These are phyloP conservation scores for Fusarium euwallaceae DNA, from an alignment of 2,329 filamentous ascomycete genomes.

Conservation along the genomic window DNA sequence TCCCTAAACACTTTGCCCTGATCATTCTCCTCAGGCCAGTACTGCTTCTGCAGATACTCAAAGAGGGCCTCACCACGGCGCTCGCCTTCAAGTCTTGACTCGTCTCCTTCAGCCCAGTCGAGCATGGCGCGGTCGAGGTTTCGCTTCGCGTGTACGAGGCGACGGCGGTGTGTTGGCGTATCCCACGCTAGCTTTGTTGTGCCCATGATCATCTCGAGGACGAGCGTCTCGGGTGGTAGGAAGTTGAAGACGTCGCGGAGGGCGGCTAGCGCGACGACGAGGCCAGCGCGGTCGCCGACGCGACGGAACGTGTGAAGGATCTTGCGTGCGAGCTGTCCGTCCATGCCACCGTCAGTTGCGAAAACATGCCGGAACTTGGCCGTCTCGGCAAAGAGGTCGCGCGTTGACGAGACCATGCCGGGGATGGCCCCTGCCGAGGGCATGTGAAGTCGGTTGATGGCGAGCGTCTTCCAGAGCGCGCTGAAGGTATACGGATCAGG, in stretches of 20 bases:
- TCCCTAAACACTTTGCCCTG: conserved; percentile 47
- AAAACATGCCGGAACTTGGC: conserved; percentile 64
- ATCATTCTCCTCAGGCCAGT: conserved; percentile 49
- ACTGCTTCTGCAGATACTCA: conserved; percentile 57
- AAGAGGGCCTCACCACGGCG: conserved; percentile 56
- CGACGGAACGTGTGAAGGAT: conserved; percentile 65
- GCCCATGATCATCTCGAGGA: conserved; percentile 61
- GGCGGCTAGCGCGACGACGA: conserved; percentile 60
- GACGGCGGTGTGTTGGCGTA: conserved; percentile 54
- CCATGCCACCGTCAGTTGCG: conserved; percentile 54
- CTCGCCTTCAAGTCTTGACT: conserved; percentile 52
- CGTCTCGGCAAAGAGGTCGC: conserved; percentile 62
- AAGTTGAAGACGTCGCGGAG: conserved; percentile 60
- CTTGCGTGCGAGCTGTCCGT: conserved; percentile 62
- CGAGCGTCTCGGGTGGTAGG: conserved; percentile 59
- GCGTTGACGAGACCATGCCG: conserved; percentile 52
- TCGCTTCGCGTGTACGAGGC: conserved; percentile 59
- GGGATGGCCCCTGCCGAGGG: conserved; percentile 47
- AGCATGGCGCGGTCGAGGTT: conserved; percentile 57
- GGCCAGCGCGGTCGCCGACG: conserved; percentile 58
- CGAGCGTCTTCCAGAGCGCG: conserved; percentile 73
- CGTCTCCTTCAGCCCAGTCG: conserved; percentile 47
- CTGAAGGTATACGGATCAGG: conserved; percentile 79
- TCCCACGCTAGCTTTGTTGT: conserved; percentile 61
- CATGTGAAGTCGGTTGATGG: conserved; percentile 62